Conservation (phyloP, 495 filamentous ascomycete genomes). For the Aspergillus coremiiformis region DNA sequence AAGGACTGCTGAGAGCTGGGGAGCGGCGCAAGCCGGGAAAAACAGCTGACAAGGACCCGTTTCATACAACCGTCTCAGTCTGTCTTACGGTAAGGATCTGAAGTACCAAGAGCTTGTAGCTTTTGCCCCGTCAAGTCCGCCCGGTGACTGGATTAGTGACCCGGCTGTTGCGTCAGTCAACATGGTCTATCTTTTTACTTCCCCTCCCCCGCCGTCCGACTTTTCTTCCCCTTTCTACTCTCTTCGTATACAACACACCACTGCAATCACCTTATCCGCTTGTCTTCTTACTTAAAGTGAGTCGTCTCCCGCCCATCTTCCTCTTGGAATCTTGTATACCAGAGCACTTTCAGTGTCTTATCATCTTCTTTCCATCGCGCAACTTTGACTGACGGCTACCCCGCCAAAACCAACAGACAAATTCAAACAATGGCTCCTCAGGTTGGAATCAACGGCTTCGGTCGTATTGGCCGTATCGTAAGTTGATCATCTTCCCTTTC, state of each 20-base stretch:
- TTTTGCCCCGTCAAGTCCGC: slow-evolving; percentile 24
- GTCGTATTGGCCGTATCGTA: slow-evolving; percentile 97
- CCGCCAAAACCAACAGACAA: slow-evolving; percentile 12
- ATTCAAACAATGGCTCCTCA: slow-evolving; percentile 37
- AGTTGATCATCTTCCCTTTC: slow-evolving; percentile 20
- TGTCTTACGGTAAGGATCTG: neutral
- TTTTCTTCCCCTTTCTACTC: slow-evolving; percentile 32
- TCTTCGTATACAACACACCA: neutral
- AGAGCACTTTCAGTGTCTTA: slow-evolving; percentile 14
- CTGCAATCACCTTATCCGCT: slow-evolving; percentile 11
- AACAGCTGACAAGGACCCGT: slow-evolving; percentile 15
- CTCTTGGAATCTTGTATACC: slow-evolving; percentile 10
- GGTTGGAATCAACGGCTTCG: slow-evolving; percentile 97
- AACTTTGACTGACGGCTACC: slow-evolving; percentile 20
- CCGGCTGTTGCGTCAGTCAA: slow-evolving; percentile 41
- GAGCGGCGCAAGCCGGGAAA: slow-evolving; percentile 35
- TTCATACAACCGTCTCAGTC: too few species aligned
- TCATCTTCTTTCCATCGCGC: slow-evolving; percentile 2
- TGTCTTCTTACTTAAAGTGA: slow-evolving; percentile 23
- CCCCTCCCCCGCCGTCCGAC: slow-evolving; percentile 20
- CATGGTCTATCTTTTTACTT: slow-evolving; percentile 21
- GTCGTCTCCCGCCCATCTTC: slow-evolving; percentile 9
- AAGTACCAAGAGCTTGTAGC: slow-evolving; percentile 3
- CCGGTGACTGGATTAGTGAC: slow-evolving; percentile 32
- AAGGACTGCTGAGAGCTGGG: slow-evolving; percentile 29